A percentile compares a stretch with the other conserved stretches of the same genome.
phyloP scores from a whole-genome alignment of 2,329 filamentous ascomycete species.

The Arthrobotrys pseudoclavata region DNA sequence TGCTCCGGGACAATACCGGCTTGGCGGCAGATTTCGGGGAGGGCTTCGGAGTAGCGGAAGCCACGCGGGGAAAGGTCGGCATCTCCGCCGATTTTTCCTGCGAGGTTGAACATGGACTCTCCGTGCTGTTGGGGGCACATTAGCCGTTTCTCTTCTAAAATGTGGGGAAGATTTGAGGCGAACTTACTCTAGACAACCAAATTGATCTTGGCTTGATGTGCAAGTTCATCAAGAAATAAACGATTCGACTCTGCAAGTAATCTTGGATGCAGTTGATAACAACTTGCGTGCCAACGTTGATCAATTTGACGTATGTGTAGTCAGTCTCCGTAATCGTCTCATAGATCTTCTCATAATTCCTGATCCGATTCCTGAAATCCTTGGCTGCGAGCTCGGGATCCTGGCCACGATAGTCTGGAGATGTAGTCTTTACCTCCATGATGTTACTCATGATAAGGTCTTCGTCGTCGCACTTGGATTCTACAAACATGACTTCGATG shows the following conservation, averaged over 20 bases:
- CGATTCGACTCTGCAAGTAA: conserved; percentile 93
- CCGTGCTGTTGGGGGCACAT: conserved; percentile 77
- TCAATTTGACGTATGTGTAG: conserved; percentile 95
- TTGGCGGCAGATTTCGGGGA: conserved; percentile 76
- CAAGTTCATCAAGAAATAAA: conserved; percentile 98
- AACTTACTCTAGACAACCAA: conserved; percentile 88
- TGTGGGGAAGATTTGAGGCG: background rate
- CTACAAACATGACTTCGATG: conserved; percentile 93
- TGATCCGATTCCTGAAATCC: conserved; percentile 93
- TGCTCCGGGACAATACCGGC: conserved; percentile 59
- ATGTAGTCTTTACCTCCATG: conserved; percentile 95
- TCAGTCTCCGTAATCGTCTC: conserved; percentile 88
- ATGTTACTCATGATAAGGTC: conserved; percentile 98
- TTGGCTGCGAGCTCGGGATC: conserved; percentile 91
- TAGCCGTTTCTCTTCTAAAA: conserved; percentile 5
- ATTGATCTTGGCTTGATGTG: conserved; percentile 97
- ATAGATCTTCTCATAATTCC: conserved; percentile 97
- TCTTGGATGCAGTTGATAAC: conserved; percentile 98
- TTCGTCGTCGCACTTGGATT: conserved; percentile 96
- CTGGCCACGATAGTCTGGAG: conserved; percentile 92
- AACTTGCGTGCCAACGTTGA: conserved; percentile 94
- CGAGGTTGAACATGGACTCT: conserved; percentile 91
- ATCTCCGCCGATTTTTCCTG: conserved; percentile 92
- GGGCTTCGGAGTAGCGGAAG: conserved; percentile 84
- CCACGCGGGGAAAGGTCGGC: conserved; percentile 87